A percentile compares a stretch with the other conserved stretches of the same genome.
Evolutionary conservation across 2,329 filamentous ascomycete species (phyloP).

Genomic region (Botrytis fragariae): DNA sequence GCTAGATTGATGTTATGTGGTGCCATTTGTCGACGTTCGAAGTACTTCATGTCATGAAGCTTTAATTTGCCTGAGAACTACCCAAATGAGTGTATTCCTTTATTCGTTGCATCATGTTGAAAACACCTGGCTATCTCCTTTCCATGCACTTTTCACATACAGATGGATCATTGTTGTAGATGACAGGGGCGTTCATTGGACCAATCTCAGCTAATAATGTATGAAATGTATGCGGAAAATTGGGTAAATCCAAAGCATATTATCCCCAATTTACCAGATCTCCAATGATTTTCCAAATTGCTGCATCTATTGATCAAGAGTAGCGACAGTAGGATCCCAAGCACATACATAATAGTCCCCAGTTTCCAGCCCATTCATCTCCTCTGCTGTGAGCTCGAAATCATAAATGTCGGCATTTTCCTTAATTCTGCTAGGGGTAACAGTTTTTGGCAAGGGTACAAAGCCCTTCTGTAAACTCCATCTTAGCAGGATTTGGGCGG

Average conservation of each 20-base stretch:
- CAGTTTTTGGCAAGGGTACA: constrained; percentile 72
- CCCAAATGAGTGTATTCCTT: not conserved
- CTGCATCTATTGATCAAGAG: constrained; percentile 43
- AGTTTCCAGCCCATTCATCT: constrained; percentile 50
- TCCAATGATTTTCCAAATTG: not conserved
- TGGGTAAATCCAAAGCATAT: not conserved
- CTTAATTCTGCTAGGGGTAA: constrained; percentile 62
- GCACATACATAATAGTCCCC: constrained; percentile 52
- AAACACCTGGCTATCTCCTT: not conserved
- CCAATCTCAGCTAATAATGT: not conserved
- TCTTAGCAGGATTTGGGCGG: constrained; percentile 74
- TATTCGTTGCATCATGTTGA: not conserved
- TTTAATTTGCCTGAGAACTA: not conserved
- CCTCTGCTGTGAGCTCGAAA: constrained; percentile 54
- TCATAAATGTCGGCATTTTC: constrained; percentile 59
- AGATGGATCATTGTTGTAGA: not conserved
- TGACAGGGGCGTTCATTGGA: not conserved
- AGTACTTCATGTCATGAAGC: not conserved
- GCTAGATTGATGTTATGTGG: not conserved
- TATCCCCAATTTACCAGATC: not conserved
- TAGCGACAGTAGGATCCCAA: constrained; percentile 54
- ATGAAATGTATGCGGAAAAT: not conserved
- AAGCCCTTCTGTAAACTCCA: constrained; percentile 80
- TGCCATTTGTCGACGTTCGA: not conserved
- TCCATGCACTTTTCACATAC: not conserved